A percentile compares a stretch with the other conserved stretches of the same genome.
Conservation (phyloP, 2,329 filamentous ascomycete genomes). For the Claviceps humidiphila region DNA sequence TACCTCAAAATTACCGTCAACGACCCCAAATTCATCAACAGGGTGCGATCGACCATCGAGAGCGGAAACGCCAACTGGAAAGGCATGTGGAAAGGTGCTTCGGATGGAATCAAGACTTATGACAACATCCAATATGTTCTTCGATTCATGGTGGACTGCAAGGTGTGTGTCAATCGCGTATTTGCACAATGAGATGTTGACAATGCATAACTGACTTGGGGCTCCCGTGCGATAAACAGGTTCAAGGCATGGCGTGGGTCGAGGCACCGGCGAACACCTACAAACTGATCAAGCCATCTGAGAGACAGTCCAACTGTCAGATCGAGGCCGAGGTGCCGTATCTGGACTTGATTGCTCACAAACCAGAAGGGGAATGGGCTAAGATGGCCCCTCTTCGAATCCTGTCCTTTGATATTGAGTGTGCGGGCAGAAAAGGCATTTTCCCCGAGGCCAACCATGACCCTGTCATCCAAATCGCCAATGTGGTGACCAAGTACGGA, state of each 20-base stretch:
- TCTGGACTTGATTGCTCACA: slow-evolving; percentile 70
- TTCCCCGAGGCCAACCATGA: slow-evolving; percentile 89
- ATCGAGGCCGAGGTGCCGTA: slow-evolving; percentile 86
- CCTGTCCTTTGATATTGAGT: slow-evolving; percentile 96
- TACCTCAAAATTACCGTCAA: slow-evolving; percentile 90
- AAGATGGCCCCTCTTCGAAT: slow-evolving; percentile 94
- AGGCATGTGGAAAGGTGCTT: slow-evolving; percentile 62
- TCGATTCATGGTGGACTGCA: slow-evolving; percentile 95
- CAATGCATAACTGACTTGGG: slow-evolving; percentile 7
- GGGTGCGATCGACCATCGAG: slow-evolving; percentile 43
- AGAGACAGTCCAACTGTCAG: slow-evolving; percentile 83
- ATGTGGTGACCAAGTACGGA: slow-evolving; percentile 86
- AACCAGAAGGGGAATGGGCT: slow-evolving; percentile 85
- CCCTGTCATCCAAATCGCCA: slow-evolving; percentile 95
- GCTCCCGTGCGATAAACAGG: slow-evolving; percentile 27
- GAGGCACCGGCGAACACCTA: slow-evolving; percentile 68
- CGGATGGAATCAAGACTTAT: slow-evolving; percentile 71
- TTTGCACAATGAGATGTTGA: background rate
- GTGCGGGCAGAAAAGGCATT: slow-evolving; percentile 90
- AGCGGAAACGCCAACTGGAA: slow-evolving; percentile 74
- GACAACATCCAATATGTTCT: slow-evolving; percentile 93
- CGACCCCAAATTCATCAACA: slow-evolving; percentile 41
- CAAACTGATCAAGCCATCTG: slow-evolving; percentile 46
- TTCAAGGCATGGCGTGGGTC: slow-evolving; percentile 96
- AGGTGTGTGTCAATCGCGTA: slow-evolving; percentile 30